Evolutionary conservation across 2,329 filamentous ascomycete genomes (phyloP).

Genomic region (Talaromyces rugulosus): DNA sequence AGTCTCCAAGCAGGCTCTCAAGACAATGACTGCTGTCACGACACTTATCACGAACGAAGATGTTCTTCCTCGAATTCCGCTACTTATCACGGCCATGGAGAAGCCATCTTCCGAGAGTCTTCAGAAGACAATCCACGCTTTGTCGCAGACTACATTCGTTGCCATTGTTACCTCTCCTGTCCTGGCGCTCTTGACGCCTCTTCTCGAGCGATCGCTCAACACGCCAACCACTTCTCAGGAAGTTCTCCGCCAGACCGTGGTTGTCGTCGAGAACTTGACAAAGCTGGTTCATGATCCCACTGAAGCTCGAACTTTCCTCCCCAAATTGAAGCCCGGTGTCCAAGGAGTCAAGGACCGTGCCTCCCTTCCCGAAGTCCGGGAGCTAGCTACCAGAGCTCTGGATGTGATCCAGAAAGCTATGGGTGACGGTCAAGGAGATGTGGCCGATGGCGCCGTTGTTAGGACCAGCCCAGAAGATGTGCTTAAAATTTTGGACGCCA

Average conservation of each 20-base stretch:
- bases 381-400: conserved; percentile 77
- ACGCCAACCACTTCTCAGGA: conserved; percentile 87
- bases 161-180: conserved; percentile 94
- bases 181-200: conserved; percentile 86
- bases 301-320: conserved; percentile 90
- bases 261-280: conserved; percentile 96
- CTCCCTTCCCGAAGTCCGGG: conserved; percentile 89
- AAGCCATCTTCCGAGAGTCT: conserved; percentile 82
- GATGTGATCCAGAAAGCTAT: conserved; percentile 92
- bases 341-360: conserved; percentile 82
- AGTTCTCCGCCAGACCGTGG: conserved; percentile 89
- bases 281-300: conserved; percentile 95
- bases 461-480: conserved; percentile 68
- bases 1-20: conserved; percentile 76
- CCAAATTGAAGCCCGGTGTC: conserved; percentile 90
- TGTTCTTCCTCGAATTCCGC: conserved; percentile 83
- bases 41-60: conserved; percentile 94
- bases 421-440: conserved; percentile 57
- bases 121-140: conserved; percentile 92
- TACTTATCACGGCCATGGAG: conserved; percentile 92
- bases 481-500: conserved; percentile 65
- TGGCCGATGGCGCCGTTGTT: conserved; percentile 52
- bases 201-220: conserved; percentile 75
- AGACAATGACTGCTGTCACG: conserved; percentile 87
- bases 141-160: conserved; percentile 98